A percentile compares a stretch with the other conserved stretches of the same genome.
Conservation (phyloP, 2,329 filamentous ascomycete genomes). For the Colletotrichum gigasporum region DNA sequence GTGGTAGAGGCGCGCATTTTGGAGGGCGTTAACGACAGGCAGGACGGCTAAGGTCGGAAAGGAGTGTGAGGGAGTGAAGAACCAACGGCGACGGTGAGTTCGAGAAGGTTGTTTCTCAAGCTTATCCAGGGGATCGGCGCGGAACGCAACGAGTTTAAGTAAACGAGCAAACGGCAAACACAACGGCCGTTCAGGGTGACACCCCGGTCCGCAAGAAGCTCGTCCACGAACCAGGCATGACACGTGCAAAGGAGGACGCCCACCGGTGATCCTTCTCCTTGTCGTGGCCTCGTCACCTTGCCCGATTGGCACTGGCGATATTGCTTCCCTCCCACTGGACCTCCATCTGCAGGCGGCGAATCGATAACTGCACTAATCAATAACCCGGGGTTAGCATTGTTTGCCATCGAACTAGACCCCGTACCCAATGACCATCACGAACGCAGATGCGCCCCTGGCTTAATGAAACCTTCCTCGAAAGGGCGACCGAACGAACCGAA, state of each 20-base stretch:
- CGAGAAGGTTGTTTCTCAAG: background rate
- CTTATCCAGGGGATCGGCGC: background rate
- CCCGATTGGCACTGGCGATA: no score
- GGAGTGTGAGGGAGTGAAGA: background rate
- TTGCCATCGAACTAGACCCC: background rate
- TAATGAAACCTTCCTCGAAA: background rate
- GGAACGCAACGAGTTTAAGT: slow-evolving; percentile 5
- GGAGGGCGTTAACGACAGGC: background rate
- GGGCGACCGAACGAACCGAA: slow-evolving; percentile 2
- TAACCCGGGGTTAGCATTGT: background rate
- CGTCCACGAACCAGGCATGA: slow-evolving; percentile 4
- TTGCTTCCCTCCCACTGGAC: no score
- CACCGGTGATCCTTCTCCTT: background rate
- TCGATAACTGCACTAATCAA: background rate
- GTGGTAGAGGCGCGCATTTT: slow-evolving; percentile 18
- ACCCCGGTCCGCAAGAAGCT: background rate
- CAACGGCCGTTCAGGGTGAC: background rate
- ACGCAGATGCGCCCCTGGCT: background rate
- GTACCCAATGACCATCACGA: slow-evolving; percentile 2
- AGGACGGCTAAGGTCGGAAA: background rate
- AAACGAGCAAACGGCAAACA: background rate
- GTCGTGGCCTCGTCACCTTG: no score
- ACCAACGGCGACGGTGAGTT: background rate
- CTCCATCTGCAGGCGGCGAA: background rate
- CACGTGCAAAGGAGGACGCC: background rate